A percentile compares a stretch with the other conserved stretches of the same genome.
Evolutionary conservation across 163 green algal genomes (phyloP).

Genomic region (Prototheca stagnorum): DNA sequence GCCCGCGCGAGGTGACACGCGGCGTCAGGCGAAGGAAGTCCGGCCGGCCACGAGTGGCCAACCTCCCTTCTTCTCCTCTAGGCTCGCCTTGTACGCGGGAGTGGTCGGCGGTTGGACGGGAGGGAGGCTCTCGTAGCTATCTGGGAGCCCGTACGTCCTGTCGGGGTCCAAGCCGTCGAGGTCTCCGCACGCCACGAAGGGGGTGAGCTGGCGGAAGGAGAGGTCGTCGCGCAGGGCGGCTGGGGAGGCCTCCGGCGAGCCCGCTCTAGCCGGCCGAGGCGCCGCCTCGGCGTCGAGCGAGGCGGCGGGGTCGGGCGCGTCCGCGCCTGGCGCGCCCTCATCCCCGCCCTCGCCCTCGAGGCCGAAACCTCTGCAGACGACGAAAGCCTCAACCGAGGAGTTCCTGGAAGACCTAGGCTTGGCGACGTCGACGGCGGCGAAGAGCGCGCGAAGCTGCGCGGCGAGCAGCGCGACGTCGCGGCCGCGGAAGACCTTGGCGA

Average conservation of each 20-base stretch:
- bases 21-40: no score
- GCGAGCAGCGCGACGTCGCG: slow-evolving; percentile 83
- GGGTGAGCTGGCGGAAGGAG: background rate
- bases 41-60: no score
- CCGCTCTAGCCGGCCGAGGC: background rate
- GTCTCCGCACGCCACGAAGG: slow-evolving; percentile 4
- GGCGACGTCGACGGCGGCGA: slow-evolving; percentile 66
- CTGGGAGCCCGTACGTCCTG: slow-evolving; percentile 42
- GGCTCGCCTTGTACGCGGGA: slow-evolving; percentile 34
- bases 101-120: slow-evolving; percentile 44
- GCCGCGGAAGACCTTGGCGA: slow-evolving; percentile 92
- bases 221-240: no score
- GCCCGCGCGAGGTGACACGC: no score
- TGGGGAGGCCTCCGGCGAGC: no score
- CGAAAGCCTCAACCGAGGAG: slow-evolving; percentile 90
- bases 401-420: slow-evolving; percentile 91
- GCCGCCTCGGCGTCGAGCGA: background rate
- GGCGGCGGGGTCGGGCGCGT: slow-evolving; percentile 1
- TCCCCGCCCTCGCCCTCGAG: slow-evolving; percentile 5
- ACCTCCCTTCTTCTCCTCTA: no score
- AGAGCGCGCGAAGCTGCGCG: slow-evolving; percentile 76
- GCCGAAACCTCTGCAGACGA: slow-evolving; percentile 56
- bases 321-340: background rate
- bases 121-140: slow-evolving; percentile 23
- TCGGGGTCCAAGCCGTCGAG: slow-evolving; percentile 46